Evolutionary conservation across 2,329 filamentous ascomycete genomes (phyloP).

Genomic region (Microcyclosporella mali): DNA sequence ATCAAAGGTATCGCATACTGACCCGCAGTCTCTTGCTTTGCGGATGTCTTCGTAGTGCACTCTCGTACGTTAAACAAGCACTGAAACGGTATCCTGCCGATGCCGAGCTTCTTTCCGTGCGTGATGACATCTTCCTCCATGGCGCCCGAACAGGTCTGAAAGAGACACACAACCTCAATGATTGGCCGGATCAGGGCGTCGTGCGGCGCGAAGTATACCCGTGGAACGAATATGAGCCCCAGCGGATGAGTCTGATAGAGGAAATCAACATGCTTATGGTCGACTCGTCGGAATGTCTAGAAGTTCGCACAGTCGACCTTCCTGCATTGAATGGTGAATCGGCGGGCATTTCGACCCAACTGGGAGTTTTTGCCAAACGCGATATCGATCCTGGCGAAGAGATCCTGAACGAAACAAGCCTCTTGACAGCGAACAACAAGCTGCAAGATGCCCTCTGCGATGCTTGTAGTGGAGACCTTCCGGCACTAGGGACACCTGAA

Average conservation of each 20-base stretch:
- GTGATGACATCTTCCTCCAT: slow-evolving; percentile 42
- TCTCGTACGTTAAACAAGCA: slow-evolving; percentile 59
- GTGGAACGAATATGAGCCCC: slow-evolving; percentile 57
- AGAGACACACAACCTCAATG: slow-evolving; percentile 3
- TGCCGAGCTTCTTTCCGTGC: slow-evolving; percentile 50
- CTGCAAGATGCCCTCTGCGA: slow-evolving; percentile 84
- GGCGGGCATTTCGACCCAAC: slow-evolving; percentile 54
- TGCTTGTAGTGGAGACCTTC: slow-evolving; percentile 72
- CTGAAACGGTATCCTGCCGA: slow-evolving; percentile 51
- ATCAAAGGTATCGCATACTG: slow-evolving; percentile 8
- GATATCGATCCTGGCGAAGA: slow-evolving; percentile 71
- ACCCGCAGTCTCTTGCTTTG: slow-evolving; percentile 52
- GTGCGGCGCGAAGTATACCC: slow-evolving; percentile 61
- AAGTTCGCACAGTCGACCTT: slow-evolving; percentile 67
- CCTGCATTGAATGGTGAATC: slow-evolving; percentile 54
- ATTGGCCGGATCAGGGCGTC: slow-evolving; percentile 62
- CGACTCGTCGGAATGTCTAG: slow-evolving; percentile 70
- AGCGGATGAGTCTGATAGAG: slow-evolving; percentile 53
- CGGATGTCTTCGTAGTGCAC: slow-evolving; percentile 61
- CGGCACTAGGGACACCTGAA: slow-evolving; percentile 32
- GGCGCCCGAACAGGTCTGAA: slow-evolving; percentile 20
- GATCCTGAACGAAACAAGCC: slow-evolving; percentile 74
- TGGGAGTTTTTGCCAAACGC: slow-evolving; percentile 83
- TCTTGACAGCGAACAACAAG: slow-evolving; percentile 83
- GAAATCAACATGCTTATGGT: slow-evolving; percentile 66